Evolutionary conservation across 2,329 filamentous ascomycete species (phyloP).

Genomic region (Cadophora sp.): DNA sequence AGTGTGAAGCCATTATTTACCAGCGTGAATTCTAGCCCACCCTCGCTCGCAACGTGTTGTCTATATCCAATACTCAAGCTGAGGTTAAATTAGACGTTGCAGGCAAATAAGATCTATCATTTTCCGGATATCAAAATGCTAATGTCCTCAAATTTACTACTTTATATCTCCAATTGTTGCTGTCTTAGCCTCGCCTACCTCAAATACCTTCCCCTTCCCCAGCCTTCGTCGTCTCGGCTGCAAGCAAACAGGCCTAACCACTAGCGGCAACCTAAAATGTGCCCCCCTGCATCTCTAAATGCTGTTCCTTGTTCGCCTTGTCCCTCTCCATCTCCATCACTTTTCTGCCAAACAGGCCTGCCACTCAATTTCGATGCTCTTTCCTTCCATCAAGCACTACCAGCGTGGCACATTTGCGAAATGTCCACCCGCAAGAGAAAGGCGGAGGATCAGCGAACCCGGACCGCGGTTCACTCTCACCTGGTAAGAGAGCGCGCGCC

Average conservation of each 20-base stretch:
- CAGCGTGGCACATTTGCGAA: constrained; percentile 25
- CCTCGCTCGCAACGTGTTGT: too few relatives aligned
- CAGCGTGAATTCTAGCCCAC: too few relatives aligned
- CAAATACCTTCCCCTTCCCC: too few relatives aligned
- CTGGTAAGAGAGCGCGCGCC: constrained; percentile 1
- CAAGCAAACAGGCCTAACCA: constrained; percentile 5
- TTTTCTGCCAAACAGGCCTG: neutral
- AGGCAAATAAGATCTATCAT: too few relatives aligned
- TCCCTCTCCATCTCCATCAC: neutral
- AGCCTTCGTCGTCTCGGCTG: neutral
- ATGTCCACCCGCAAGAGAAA: constrained; percentile 40
- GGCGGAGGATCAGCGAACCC: constrained; percentile 36
- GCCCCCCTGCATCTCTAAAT: neutral
- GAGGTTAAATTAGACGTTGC: too few relatives aligned
- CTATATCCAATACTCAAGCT: too few relatives aligned
- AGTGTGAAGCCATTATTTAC: too few relatives aligned
- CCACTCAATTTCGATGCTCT: constrained; percentile 24
- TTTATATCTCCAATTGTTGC: too few relatives aligned
- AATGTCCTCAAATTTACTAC: too few relatives aligned
- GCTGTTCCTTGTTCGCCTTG: neutral
- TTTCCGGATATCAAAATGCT: too few relatives aligned
- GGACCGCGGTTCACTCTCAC: constrained; percentile 20
- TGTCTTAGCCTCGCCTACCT: neutral
- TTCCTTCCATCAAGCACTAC: neutral
- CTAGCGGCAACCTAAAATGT: constrained; percentile 9